These are phyloP conservation scores for Echinosophora koreensis DNA, from an alignment of 306 rosid species.

Conservation along the genomic window DNA sequence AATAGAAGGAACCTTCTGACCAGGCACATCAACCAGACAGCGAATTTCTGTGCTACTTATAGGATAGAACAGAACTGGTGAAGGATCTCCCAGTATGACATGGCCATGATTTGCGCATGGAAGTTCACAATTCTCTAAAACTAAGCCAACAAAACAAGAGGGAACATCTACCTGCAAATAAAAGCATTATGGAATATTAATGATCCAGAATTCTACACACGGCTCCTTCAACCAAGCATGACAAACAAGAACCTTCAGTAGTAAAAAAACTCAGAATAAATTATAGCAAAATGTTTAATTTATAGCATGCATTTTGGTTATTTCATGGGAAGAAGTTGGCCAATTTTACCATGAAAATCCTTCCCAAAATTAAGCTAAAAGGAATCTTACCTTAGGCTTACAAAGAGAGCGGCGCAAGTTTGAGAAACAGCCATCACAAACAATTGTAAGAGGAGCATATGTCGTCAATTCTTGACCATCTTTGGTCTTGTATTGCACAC, in stretches of 20 bases:
- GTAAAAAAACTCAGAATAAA: constrained; percentile 15
- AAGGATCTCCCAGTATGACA: constrained; percentile 93
- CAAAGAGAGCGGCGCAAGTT: constrained; percentile 97
- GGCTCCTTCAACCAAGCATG: constrained; percentile 14
- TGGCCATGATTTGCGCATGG: constrained; percentile 96
- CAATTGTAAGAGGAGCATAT: constrained; percentile 90
- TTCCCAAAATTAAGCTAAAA: constrained; percentile 27
- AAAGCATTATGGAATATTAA: constrained; percentile 34
- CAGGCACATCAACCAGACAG: constrained; percentile 96
- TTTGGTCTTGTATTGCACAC: constrained; percentile 85
- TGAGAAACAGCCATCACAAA: constrained; percentile 99
- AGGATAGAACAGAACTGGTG: constrained; percentile 92
- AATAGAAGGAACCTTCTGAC: constrained; percentile 96
- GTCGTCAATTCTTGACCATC: constrained; percentile 74
- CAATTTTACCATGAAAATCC: constrained; percentile 19
- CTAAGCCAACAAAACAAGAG: constrained; percentile 90
- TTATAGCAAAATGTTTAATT: background rate
- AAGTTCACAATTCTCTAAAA: constrained; percentile 88
- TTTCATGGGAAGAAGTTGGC: constrained; percentile 16
- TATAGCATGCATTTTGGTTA: background rate
- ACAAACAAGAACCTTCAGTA: background rate
- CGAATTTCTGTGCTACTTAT: constrained; percentile 96
- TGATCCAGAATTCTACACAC: constrained; percentile 22
- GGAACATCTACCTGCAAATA: constrained; percentile 86
- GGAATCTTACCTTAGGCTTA: constrained; percentile 75